Conservation (phyloP, 2,329 filamentous ascomycete species). For the Coniochaeta pulveracea region DNA sequence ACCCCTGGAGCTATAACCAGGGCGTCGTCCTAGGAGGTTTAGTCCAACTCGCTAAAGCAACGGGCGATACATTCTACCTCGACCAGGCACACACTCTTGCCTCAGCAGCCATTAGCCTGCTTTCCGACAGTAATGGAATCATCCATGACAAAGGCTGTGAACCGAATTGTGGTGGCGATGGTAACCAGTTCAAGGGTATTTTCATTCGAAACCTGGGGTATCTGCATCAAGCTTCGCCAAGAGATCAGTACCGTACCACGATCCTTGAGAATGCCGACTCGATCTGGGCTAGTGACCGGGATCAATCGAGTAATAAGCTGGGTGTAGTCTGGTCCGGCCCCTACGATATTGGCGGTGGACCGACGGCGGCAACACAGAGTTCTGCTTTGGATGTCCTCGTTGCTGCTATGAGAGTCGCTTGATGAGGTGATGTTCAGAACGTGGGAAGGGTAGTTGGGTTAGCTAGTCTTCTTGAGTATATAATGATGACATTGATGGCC, state of each 20-base stretch:
- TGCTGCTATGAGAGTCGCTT: constrained; percentile 37
- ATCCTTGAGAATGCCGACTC: constrained; percentile 51
- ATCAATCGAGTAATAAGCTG: constrained; percentile 32
- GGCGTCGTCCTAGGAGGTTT: constrained; percentile 41
- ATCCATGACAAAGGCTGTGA: constrained; percentile 41
- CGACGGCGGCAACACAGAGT: constrained; percentile 49
- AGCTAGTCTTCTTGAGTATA: too few relatives aligned
- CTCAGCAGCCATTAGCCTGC: constrained; percentile 31
- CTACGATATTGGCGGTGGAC: constrained; percentile 22
- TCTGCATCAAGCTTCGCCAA: constrained; percentile 38
- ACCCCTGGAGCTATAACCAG: constrained; percentile 44
- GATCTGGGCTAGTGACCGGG: constrained; percentile 51
- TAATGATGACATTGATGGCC: too few relatives aligned
- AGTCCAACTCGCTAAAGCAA: constrained; percentile 35
- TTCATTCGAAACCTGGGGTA: constrained; percentile 53
- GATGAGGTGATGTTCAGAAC: too few relatives aligned
- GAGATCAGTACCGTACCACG: constrained; percentile 37
- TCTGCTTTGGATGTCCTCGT: constrained; percentile 57
- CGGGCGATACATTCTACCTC: constrained; percentile 25
- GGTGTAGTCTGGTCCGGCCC: constrained; percentile 58
- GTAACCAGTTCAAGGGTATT: constrained; percentile 58
- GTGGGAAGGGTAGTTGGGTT: too few relatives aligned
- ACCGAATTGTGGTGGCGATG: constrained; percentile 36
- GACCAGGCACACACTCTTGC: constrained; percentile 35
- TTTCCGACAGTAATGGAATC: constrained; percentile 31